phyloP scores from a whole-genome alignment of 169 alveolate genomes.

The Blepharisma undulans region DNA sequence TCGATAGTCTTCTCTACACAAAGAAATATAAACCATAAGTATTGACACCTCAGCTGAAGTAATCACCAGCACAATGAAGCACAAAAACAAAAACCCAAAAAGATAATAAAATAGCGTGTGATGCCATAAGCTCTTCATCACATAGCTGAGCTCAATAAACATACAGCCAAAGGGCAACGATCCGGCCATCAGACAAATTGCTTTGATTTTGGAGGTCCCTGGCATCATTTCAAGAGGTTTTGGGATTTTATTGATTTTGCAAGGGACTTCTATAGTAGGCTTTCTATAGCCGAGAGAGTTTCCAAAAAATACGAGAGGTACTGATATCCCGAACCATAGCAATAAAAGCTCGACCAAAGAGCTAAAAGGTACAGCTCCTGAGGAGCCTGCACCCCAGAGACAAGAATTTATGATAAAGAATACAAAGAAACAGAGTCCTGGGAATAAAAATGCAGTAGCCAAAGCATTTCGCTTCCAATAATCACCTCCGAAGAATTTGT shows the following conservation, averaged over 20 bases:
- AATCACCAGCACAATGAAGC: slow-evolving; percentile 53
- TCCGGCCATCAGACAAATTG: slow-evolving; percentile 47
- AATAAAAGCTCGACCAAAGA: slow-evolving; percentile 65
- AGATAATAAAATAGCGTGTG: slow-evolving; percentile 64
- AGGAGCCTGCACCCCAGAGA: slow-evolving; percentile 52
- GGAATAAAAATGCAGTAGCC: slow-evolving; percentile 29
- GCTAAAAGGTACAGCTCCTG: slow-evolving; percentile 72
- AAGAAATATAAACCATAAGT: slow-evolving; percentile 59
- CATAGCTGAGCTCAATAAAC: slow-evolving; percentile 58
- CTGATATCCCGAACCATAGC: slow-evolving; percentile 79
- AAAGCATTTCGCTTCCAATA: slow-evolving; percentile 33
- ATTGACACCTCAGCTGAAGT: slow-evolving; percentile 70
- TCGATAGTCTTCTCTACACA: slow-evolving; percentile 79
- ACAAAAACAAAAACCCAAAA: slow-evolving; percentile 71
- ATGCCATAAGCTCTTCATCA: slow-evolving; percentile 81
- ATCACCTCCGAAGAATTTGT: slow-evolving; percentile 66
- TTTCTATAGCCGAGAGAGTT: slow-evolving; percentile 1
- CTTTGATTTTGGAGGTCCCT: background rate
- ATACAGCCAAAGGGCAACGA: slow-evolving; percentile 52
- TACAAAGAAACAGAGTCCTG: slow-evolving; percentile 40
- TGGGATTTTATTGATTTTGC: slow-evolving; percentile 17
- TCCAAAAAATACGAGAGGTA: slow-evolving; percentile 73
- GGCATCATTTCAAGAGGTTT: slow-evolving; percentile 22
- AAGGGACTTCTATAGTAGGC: background rate
- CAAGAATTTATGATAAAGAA: slow-evolving; percentile 74